These are phyloP conservation scores for Dothiorella sarmentorum DNA, from an alignment of 2,329 filamentous ascomycete genomes.

Conservation along the genomic window DNA sequence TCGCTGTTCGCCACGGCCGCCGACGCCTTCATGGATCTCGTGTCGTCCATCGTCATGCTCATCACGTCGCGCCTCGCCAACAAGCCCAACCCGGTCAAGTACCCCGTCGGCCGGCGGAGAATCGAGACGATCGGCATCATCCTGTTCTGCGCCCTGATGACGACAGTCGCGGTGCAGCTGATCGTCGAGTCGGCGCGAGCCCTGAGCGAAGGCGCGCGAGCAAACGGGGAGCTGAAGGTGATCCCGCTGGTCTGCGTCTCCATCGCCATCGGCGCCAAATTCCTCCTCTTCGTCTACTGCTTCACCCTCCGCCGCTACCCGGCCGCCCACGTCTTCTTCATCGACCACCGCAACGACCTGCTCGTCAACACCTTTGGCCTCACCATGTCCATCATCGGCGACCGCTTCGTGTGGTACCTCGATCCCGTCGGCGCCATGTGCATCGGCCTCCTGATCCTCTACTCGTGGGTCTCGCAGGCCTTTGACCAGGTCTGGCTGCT, in stretches of 20 bases:
- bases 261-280: slow-evolving; percentile 53
- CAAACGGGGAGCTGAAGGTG: slow-evolving; percentile 48
- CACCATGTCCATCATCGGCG: slow-evolving; percentile 54
- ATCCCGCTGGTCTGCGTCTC: slow-evolving; percentile 56
- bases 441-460: slow-evolving; percentile 59
- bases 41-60: slow-evolving; percentile 62
- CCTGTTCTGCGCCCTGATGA: slow-evolving; percentile 64
- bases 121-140: slow-evolving; percentile 65
- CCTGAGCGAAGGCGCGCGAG: slow-evolving; percentile 44
- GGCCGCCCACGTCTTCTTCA: slow-evolving; percentile 55
- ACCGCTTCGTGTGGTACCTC: slow-evolving; percentile 55
- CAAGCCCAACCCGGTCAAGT: slow-evolving; percentile 59
- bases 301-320: slow-evolving; percentile 53
- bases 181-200: slow-evolving; percentile 58
- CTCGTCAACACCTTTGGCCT: slow-evolving; percentile 55
- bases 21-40: slow-evolving; percentile 64
- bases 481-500: slow-evolving; percentile 61
- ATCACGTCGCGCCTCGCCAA: slow-evolving; percentile 58
- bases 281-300: slow-evolving; percentile 53
- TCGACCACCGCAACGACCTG: slow-evolving; percentile 58
- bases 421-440: slow-evolving; percentile 60
- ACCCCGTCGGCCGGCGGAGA: slow-evolving; percentile 59
- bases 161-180: slow-evolving; percentile 61
- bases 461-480: slow-evolving; percentile 59
- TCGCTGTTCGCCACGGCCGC: slow-evolving; percentile 64